Evolutionary conservation across 1,284 basidiomycete genomes (phyloP).

Genomic region (Naganishia sp.): DNA sequence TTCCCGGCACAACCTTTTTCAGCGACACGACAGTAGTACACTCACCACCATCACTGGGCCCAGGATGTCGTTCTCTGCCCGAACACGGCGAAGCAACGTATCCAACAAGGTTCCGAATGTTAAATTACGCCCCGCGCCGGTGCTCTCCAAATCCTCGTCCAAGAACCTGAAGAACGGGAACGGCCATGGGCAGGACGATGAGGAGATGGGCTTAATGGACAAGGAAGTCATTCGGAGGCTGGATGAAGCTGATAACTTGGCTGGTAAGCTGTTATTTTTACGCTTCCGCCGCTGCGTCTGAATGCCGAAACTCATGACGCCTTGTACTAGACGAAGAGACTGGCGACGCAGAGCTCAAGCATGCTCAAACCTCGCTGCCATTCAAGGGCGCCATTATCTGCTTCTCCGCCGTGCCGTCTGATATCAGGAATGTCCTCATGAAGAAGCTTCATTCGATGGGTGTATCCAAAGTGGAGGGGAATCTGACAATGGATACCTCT

Average conservation of each 20-base stretch:
- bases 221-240: slow-evolving; percentile 28
- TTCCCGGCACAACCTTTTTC: too few species aligned
- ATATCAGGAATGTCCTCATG: slow-evolving; percentile 22
- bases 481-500: slow-evolving; percentile 29
- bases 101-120: slow-evolving; percentile 50
- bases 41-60: too few species aligned
- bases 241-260: slow-evolving; percentile 29
- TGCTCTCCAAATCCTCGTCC: slow-evolving; percentile 28
- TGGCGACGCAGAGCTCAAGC: slow-evolving; percentile 26
- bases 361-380: slow-evolving; percentile 12
- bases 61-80: slow-evolving; percentile 23
- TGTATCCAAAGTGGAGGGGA: slow-evolving; percentile 24
- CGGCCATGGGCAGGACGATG: slow-evolving; percentile 5
- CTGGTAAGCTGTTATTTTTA: slow-evolving; percentile 1
- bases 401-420: slow-evolving; percentile 25
- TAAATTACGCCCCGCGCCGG: slow-evolving; percentile 47
- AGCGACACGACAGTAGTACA: too few species aligned
- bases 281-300: not conserved
- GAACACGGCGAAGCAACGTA: slow-evolving; percentile 44
- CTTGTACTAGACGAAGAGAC: slow-evolving; percentile 13
- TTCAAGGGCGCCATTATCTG: slow-evolving; percentile 26
- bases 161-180: slow-evolving; percentile 5
- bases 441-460: slow-evolving; percentile 32
- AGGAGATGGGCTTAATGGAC: slow-evolving; percentile 32
- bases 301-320: not conserved